Percentiles rank a stretch among this genome's conserved stretches.
These are phyloP conservation scores for Penicillium bialowiezense DNA, from an alignment of 495 filamentous ascomycete species.

Conservation along the genomic window DNA sequence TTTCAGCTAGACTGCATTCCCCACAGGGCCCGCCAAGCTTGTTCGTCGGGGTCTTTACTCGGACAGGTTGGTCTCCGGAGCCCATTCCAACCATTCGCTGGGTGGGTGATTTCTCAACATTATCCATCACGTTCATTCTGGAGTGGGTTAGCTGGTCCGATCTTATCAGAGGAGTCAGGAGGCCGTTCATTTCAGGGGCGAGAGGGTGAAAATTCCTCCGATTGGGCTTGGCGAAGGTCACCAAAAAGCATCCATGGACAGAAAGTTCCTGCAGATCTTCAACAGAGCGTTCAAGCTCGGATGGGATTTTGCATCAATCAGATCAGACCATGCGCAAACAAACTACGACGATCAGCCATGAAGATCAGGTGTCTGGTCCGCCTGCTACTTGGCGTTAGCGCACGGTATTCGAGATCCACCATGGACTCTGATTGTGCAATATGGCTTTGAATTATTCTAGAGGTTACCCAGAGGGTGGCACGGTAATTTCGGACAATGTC, in stretches of 20 bases:
- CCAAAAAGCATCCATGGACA: neutral
- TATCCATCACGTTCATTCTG: neutral
- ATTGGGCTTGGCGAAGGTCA: slow-evolving; percentile 5
- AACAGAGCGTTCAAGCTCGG: neutral
- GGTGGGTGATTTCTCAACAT: neutral
- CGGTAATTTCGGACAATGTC: no score
- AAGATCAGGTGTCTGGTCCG: neutral
- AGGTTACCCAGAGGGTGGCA: no score
- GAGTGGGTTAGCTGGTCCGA: neutral
- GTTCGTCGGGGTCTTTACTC: slow-evolving; percentile 11
- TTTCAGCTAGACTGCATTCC: slow-evolving; percentile 20
- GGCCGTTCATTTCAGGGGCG: neutral
- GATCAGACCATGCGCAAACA: neutral
- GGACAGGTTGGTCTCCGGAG: slow-evolving; percentile 9
- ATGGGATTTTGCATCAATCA: slow-evolving; percentile 4
- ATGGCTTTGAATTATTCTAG: no score
- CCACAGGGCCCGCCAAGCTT: no score
- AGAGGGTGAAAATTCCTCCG: neutral
- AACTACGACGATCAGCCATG: neutral
- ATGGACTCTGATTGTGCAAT: neutral
- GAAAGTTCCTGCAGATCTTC: neutral
- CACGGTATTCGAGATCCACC: neutral
- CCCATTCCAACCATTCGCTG: neutral
- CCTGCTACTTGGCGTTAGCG: neutral
- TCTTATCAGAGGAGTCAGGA: neutral